Evolutionary conservation across 176 grass and related monocot species (phyloP), one percentile per base, ranked within the genome.

Genomic region (Oropetium thomaeum): DNA sequence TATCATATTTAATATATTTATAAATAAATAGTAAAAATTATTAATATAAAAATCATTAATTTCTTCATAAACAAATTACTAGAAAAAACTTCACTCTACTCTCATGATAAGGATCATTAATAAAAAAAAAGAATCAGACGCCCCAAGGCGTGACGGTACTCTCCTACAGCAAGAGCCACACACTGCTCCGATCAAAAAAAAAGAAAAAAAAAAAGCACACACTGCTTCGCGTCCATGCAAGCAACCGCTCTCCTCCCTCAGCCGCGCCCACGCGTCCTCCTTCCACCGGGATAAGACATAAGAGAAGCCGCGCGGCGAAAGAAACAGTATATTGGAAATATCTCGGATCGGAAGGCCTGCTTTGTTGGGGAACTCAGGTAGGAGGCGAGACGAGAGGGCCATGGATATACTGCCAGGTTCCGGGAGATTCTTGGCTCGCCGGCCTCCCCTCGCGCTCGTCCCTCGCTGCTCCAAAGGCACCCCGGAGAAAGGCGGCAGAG

Each of bases 381-480:
- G 52, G 9, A 55, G 52, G 16, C 13, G 23, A n/a, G 7, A 13
- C 19, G 77, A 15, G 28, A 53, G 8, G 34, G 13, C 23, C 75
- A 88, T 88, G 86, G 81, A 62, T 61, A 74, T 69, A 44, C 85
- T 83, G 4, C 33, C 79, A 65, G 35, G 76, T 43, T 83, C 86
- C 12, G 87, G 82, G 65, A 89, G 76, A 78, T 86, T 92, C 45
- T 61, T 58, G 37, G 79, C 79, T 23, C 67, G 87, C 23, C 71
- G 84, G 22, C 66, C 75, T 17, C 64, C 80, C 23, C 72, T 86
- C 8, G 37, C 59, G 40, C 69, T 82, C 43, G 75, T 66, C 28
- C 89, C 91, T 80, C 91, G 96, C 67, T 95, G 96, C 76, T 99
- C 91, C 8, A 71, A 75, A 59, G 77, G 73, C 47, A 75, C 62